Base-by-base conservation (phyloP, 805 yeast species). In the Saccharomycopsis synnaedendra region DNA sequence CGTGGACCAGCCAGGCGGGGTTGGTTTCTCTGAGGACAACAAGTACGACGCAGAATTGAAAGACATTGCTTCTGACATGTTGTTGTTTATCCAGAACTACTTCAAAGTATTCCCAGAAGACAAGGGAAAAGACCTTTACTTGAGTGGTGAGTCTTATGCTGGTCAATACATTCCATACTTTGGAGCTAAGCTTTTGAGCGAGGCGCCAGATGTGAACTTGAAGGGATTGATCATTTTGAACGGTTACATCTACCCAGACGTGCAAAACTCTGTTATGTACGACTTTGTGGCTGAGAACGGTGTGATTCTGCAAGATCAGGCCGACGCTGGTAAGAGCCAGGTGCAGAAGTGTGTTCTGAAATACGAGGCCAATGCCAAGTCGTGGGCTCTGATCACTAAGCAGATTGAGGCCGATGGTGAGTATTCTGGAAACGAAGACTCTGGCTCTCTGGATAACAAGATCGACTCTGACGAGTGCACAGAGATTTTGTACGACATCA, bases 141-240 rank as follows among this genome's bases (percentile, higher is more conserved):
- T 93, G 34, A 95, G 96, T 0, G 98, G 98, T 32, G 98, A 93
- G 67, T 85, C 95, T 55, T 93, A 83, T 65, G 97, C 97, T 1
- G 98, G 98, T 27, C 97, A 93, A 61, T 93, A 87, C 60, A 84
- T 93, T 46, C 97, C 98, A 0, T 85, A 44, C 39, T 11, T 48
- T 53, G 45, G 47, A 37, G 47, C 48, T 28, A 45, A 45, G n/a
- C 19, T 41, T 33, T 42, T 46, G n/a, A 32, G 31, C 30, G 49
- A 46, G 27, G 42, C 30, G 3, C 5, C 46, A 3, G 44, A 55
- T 3, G 51, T 72, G 34, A 68, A 80, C 47, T 60, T 89, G 48
- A 68, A 74, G 50, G 93, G 90, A 0, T 60, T 86, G 5, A 54
- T 87, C 52, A 81, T 90, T 48, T 96, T 96, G 8, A 93, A 90